Evolutionary conservation across 257 asterid species (phyloP).

Genomic region (Linderniella brevidens): DNA sequence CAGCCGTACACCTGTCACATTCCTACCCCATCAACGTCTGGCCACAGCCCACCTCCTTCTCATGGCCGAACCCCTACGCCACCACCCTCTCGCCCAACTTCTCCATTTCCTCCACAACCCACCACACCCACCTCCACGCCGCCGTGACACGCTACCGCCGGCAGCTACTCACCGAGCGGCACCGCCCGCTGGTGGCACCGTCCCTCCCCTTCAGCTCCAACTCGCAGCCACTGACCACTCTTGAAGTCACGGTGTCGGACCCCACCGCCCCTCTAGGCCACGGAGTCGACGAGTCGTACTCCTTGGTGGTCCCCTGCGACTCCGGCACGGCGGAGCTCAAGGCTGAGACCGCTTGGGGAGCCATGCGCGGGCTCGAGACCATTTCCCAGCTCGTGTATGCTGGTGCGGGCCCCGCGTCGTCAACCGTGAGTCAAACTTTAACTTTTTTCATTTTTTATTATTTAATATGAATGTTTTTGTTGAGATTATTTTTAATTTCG

Average conservation of each 20-base stretch:
- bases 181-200: constrained; percentile 41
- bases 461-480: too few relatives aligned
- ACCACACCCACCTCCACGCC: constrained; percentile 32
- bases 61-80: constrained; percentile 53
- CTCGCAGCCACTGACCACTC: constrained; percentile 23
- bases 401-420: neutral
- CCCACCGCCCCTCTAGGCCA: constrained; percentile 26
- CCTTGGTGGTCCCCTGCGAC: constrained; percentile 24
- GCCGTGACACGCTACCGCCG: constrained; percentile 47
- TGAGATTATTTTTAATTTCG: too few relatives aligned
- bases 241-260: constrained; percentile 29
- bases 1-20: too few relatives aligned
- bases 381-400: constrained; percentile 57
- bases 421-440: too few relatives aligned
- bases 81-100: constrained; percentile 42
- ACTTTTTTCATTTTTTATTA: too few relatives aligned
- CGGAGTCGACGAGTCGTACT: constrained; percentile 85
- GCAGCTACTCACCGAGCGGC: constrained; percentile 27
- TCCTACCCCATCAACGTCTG: constrained; percentile 54
- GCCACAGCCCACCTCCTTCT: constrained; percentile 72
- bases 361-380: constrained; percentile 87
- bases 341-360: constrained; percentile 71
- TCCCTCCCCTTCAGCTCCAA: constrained; percentile 27
- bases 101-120: constrained; percentile 24
- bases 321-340: constrained; percentile 22